Conservation (phyloP, 2,329 filamentous ascomycete genomes). For the Nectriaceae sp. region DNA sequence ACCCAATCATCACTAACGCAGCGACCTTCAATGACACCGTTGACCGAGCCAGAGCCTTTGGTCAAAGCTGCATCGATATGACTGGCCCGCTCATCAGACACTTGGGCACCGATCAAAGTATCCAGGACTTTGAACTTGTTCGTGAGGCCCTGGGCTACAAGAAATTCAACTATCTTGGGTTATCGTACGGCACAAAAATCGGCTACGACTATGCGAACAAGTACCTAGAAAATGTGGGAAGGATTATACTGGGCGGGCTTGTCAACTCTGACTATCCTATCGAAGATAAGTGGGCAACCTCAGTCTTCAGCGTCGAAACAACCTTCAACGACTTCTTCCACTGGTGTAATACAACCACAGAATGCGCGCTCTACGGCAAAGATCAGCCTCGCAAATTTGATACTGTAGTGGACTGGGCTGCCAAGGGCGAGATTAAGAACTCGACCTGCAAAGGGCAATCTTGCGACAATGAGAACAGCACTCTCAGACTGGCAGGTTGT, state of each 20-base stretch:
- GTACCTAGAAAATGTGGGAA: constrained; percentile 26
- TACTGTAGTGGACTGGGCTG: constrained; percentile 13
- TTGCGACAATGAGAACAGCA: too few relatives aligned
- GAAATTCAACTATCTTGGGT: constrained; percentile 36
- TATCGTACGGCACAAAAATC: constrained; percentile 39
- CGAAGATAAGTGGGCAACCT: constrained; percentile 12
- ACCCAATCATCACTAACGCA: constrained; percentile 6
- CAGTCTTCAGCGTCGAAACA: constrained; percentile 18
- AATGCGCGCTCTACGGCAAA: constrained; percentile 23
- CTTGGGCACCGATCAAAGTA: constrained; percentile 24
- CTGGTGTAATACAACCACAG: constrained; percentile 20
- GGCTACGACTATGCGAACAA: constrained; percentile 36
- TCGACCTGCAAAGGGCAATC: constrained; percentile 8
- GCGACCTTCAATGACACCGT: constrained; percentile 11
- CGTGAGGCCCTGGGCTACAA: constrained; percentile 21
- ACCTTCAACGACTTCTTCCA: constrained; percentile 21
- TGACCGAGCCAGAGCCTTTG: constrained; percentile 13
- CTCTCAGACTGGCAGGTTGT: too few relatives aligned
- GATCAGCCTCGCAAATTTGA: constrained; percentile 17
- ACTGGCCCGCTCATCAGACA: constrained; percentile 25
- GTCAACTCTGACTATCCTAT: constrained; percentile 26
- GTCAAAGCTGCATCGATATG: constrained; percentile 22
- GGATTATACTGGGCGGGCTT: constrained; percentile 30
- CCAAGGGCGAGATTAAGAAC: constrained; percentile 11
- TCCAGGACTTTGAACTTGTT: constrained; percentile 25